phyloP scores from a whole-genome alignment of 495 filamentous ascomycete genomes.

The Penicillium flavigenum region DNA sequence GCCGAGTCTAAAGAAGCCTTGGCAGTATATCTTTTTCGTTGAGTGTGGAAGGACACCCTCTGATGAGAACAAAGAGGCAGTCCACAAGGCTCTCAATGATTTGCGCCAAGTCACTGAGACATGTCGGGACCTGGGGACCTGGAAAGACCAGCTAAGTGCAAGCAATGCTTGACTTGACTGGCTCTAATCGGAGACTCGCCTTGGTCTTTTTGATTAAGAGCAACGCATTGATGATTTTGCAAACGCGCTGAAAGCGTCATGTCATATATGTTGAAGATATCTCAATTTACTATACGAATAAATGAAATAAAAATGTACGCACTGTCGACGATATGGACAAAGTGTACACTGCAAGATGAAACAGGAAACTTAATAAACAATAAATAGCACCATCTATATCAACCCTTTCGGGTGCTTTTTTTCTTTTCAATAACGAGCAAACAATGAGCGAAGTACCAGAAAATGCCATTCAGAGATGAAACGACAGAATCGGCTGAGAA shows the following conservation, averaged over 20 bases:
- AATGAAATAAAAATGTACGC: slow-evolving; percentile 1
- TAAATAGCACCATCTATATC: slow-evolving; percentile 11
- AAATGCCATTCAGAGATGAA: slow-evolving; percentile 15
- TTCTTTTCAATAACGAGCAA: slow-evolving; percentile 19
- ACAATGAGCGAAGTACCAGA: slow-evolving; percentile 23
- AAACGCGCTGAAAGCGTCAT: neutral
- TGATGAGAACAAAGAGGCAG: slow-evolving; percentile 29
- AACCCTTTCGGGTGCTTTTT: slow-evolving; percentile 21
- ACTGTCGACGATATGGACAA: neutral
- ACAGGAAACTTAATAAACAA: slow-evolving; percentile 3
- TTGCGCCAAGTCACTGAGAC: slow-evolving; percentile 35
- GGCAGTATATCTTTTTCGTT: slow-evolving; percentile 94
- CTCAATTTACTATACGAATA: neutral
- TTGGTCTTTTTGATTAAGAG: neutral
- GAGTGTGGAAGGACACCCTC: slow-evolving; percentile 66
- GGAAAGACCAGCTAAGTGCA: slow-evolving; percentile 38
- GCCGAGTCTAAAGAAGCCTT: slow-evolving; percentile 70
- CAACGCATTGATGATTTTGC: slow-evolving; percentile 5
- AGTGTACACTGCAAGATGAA: slow-evolving; percentile 1
- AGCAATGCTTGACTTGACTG: slow-evolving; percentile 8
- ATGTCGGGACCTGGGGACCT: slow-evolving; percentile 45
- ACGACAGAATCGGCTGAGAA: slow-evolving; percentile 18
- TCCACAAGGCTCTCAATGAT: slow-evolving; percentile 27
- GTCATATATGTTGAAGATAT: neutral
- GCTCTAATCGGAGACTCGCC: neutral